A percentile compares a stretch with the other conserved stretches of the same genome.
phyloP scores from a whole-genome alignment of 2,329 filamentous ascomycete species.

The Fusarium haematococcum region DNA sequence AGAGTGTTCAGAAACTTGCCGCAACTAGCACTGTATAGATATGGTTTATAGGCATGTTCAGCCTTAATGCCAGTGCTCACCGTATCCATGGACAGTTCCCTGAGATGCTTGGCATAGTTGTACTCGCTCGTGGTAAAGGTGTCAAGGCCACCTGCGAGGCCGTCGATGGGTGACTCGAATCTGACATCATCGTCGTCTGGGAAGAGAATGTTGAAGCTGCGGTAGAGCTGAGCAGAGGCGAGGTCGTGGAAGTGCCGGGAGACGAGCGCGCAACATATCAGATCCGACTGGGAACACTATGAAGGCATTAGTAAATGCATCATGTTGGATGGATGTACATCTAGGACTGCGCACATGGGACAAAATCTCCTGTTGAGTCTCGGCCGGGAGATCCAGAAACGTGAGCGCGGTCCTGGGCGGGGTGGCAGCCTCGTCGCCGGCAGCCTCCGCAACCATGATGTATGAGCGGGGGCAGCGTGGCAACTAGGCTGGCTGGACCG shows the following conservation, averaged over 20 bases:
- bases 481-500: conserved; percentile 21
- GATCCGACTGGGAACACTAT: conserved; percentile 64
- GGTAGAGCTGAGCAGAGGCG: conserved; percentile 69
- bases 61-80: conserved; percentile 63
- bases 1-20: conserved; percentile 75
- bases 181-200: conserved; percentile 67
- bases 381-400: conserved; percentile 59
- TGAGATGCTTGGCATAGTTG: conserved; percentile 70
- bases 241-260: conserved; percentile 69
- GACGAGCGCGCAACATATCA: conserved; percentile 69
- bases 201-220: conserved; percentile 70
- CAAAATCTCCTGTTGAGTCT: conserved; percentile 63
- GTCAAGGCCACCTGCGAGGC: conserved; percentile 68
- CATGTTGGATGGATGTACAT: background rate
- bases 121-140: conserved; percentile 73
- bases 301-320: conserved; percentile 9
- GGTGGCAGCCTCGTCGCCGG: conserved; percentile 44
- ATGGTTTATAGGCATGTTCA: conserved; percentile 65
- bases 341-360: conserved; percentile 54
- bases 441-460: conserved; percentile 53
- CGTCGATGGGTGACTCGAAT: conserved; percentile 66
- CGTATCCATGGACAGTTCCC: conserved; percentile 68
- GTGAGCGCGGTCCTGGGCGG: conserved; percentile 38
- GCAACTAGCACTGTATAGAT: conserved; percentile 66
- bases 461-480: conserved; percentile 37